These are phyloP conservation scores for Plasmodium yoelii DNA, from an alignment of 169 alveolate species.

Conservation along the genomic window DNA sequence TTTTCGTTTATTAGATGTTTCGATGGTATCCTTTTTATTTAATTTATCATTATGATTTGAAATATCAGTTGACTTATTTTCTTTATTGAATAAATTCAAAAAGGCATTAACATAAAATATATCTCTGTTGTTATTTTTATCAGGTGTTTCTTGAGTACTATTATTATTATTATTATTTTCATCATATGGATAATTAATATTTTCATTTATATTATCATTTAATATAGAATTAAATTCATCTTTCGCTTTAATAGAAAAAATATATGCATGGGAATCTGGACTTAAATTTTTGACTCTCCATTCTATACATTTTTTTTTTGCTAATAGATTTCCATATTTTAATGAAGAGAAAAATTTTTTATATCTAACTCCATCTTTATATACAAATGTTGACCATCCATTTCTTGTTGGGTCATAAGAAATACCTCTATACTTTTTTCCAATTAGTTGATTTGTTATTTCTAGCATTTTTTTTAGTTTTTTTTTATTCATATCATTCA, in stretches of 20 bases:
- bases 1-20: too few relatives aligned
- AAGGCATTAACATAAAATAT: slow-evolving; percentile 56
- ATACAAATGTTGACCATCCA: slow-evolving; percentile 76
- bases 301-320: slow-evolving; percentile 71
- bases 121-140: slow-evolving; percentile 22
- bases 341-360: slow-evolving; percentile 68
- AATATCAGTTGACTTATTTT: not conserved
- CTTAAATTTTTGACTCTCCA: slow-evolving; percentile 62
- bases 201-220: slow-evolving; percentile 35
- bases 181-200: not conserved
- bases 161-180: not conserved
- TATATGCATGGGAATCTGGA: slow-evolving; percentile 73
- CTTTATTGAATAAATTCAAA: slow-evolving; percentile 27
- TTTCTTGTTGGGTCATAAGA: slow-evolving; percentile 65
- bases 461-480: slow-evolving; percentile 57
- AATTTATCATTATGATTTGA: too few relatives aligned
- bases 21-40: too few relatives aligned
- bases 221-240: slow-evolving; percentile 63
- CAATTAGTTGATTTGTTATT: slow-evolving; percentile 60
- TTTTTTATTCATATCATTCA: slow-evolving; percentile 23
- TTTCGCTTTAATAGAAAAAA: slow-evolving; percentile 58
- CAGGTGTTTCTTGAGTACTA: not conserved
- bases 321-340: slow-evolving; percentile 71
- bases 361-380: slow-evolving; percentile 57
- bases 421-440: slow-evolving; percentile 71